phyloP scores from a whole-genome alignment of 2,329 filamentous ascomycete genomes.

The Fusarium sacchari region DNA sequence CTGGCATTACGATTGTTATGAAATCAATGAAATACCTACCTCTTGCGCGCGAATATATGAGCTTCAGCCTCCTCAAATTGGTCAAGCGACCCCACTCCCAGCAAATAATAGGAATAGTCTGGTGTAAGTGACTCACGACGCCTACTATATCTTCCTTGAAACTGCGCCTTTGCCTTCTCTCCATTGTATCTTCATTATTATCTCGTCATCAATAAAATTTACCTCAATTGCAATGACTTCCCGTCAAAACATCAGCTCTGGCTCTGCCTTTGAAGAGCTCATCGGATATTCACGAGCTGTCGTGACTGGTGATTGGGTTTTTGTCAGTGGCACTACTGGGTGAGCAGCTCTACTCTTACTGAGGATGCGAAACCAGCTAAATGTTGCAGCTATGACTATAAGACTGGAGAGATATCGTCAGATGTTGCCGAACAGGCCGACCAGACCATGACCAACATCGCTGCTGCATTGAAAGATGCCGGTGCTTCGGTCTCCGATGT shows the following conservation, averaged over 20 bases:
- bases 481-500: conserved; percentile 57
- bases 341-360: conserved; percentile 28
- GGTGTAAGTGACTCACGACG: conserved; percentile 25
- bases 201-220: neutral
- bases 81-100: conserved; percentile 1
- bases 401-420: conserved; percentile 56
- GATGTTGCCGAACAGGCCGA: conserved; percentile 60
- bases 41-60: conserved; percentile 9
- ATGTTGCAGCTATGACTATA: conserved; percentile 60
- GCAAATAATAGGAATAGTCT: neutral
- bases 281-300: conserved; percentile 67
- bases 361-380: neutral
- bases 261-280: conserved; percentile 61
- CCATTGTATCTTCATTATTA: neutral
- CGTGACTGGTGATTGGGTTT: conserved; percentile 60
- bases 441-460: conserved; percentile 60
- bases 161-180: neutral
- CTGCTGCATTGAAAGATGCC: conserved; percentile 56
- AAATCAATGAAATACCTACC: conserved; percentile 14
- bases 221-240: conserved; percentile 41
- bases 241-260: conserved; percentile 58
- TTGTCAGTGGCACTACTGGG: conserved; percentile 67
- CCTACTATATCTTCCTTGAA: neutral
- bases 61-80: neutral
- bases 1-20: conserved; percentile 2